Base-by-base conservation (phyloP, 495 filamentous ascomycete species). In the Sabuloglossum arenarium region DNA sequence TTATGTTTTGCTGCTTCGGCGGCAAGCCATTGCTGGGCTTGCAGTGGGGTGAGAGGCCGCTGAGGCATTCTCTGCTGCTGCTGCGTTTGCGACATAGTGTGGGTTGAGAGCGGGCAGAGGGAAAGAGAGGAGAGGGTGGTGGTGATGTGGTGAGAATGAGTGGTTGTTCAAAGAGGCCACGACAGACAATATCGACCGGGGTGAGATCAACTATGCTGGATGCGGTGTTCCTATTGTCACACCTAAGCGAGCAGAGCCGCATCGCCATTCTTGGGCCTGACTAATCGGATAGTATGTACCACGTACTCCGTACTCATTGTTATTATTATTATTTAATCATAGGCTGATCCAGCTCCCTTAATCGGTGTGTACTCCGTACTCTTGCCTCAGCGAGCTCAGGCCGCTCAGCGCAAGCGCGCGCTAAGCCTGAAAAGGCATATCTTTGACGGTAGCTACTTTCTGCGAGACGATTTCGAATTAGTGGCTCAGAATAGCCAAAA, bases 21-120 rank as follows among this genome's bases (percentile, higher is more conserved):
- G 49, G 83, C 84, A 59, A 94, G 72, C 69, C 91, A 86, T 63
- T 81, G 78, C 65, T 93, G 86, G 24, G 47, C 47, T 30, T 51
- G 47, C 47, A 28, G 47, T 4, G 23, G 47, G 25, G 47, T 51
- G 1, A 51, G 23, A 11, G 47, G 47, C 47, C 28, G 47, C 25
- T 51, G 47, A 51, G 47, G 47, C 23, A 30, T 27, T 30, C 47
- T 27, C 28, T 27, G 23, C 28, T 27, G 47, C 47, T 51, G 47
- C 47, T 30, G 24, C 1, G 23, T 27, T 14, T 51, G 47, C 16
- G 47, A 51, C 47, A 51, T 51, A 3, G 47, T 19, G 9, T 1
- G 6, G 11, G 47, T 19, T 14, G 23, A 23, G 28, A n/a, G 6
- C 2, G 14, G 47, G 16, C 12, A 14, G n/a, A 5, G 16, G 28